Base-by-base conservation (phyloP, 2,329 filamentous ascomycete species). In the Fusarium annulatum region DNA sequence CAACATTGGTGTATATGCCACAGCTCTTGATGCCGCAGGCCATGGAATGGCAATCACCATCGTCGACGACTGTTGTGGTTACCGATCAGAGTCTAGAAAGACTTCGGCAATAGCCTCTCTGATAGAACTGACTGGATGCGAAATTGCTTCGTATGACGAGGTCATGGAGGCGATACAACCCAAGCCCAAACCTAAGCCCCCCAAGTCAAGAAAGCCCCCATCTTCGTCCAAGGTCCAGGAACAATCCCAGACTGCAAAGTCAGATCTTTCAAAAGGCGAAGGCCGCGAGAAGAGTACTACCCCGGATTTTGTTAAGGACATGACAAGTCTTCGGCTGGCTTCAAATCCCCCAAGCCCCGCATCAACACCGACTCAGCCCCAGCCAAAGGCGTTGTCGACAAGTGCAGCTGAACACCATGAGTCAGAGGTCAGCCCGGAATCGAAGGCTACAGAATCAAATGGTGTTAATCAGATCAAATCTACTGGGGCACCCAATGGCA, bases 1-100 rank as follows among this genome's bases (percentile, higher is more conserved):
- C 48, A 98, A 98, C 78, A 86, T 97, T 41, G 95, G 95, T 38
- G 91, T 98, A 52, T 95, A 96, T 79, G 96, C 96, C 12, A 98
- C 96, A 2, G 95, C 95, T 7, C 87, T 97, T 71, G 96, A 98
- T 79, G 96, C 96, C 16, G 95, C 94, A 4, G 90, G 93, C 26
- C 93, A 98, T 81, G 96, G 95, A 9, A 91, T 97, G 78, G 87
- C 90, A n/a, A 94, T 98, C 78, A 96, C 93, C 9, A 85, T 98
- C 18, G 85, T 98, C 43, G 92, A 96, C 59, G 95, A 98, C 80
- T 98, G 95, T 81, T 90, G 97, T 62, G 95, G 95, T 16, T 97
- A 92, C 78, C 90, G 94, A 52, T 91, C 86, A 75, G 89, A 91
- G 65, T 82, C 85, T 23, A 90, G 94, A 48, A 94, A 97, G 76